A percentile compares a stretch with the other conserved stretches of the same genome.
phyloP scores from a whole-genome alignment of 495 filamentous ascomycete species.

The Tuber umbilicatum region DNA sequence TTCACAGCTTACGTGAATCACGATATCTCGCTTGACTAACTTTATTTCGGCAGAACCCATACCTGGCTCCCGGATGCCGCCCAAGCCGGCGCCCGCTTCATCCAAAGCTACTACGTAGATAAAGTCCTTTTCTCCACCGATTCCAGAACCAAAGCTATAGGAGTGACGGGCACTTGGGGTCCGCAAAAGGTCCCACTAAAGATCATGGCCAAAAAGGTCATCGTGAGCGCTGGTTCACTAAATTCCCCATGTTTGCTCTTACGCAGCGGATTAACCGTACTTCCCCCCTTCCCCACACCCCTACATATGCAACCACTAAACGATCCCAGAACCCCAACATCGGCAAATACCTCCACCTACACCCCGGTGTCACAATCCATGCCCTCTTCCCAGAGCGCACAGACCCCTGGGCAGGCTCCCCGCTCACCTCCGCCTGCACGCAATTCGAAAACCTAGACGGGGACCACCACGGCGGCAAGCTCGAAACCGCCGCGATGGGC shows the following conservation, averaged over 20 bases:
- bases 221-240: constrained; percentile 67
- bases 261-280: constrained; percentile 52
- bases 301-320: background rate
- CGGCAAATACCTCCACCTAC: constrained; percentile 74
- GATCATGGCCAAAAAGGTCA: constrained; percentile 62
- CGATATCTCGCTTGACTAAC: background rate
- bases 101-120: constrained; percentile 68
- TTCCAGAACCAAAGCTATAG: constrained; percentile 14
- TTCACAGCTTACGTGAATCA: background rate
- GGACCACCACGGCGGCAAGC: constrained; percentile 73
- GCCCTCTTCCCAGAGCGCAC: constrained; percentile 52
- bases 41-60: constrained; percentile 52
- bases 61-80: constrained; percentile 73
- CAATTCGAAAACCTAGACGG: constrained; percentile 78
- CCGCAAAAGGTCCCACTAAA: constrained; percentile 51
- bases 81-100: constrained; percentile 64
- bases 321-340: constrained; percentile 71
- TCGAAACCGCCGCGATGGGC: constrained; percentile 63
- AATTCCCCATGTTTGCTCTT: constrained; percentile 68
- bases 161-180: constrained; percentile 24
- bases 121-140: constrained; percentile 55
- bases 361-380: constrained; percentile 59
- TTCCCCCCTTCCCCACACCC: background rate
- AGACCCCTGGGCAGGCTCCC: constrained; percentile 45
- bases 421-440: constrained; percentile 68